Conservation (phyloP, 2,329 filamentous ascomycete species). For the Amesomyces nigricolor region DNA sequence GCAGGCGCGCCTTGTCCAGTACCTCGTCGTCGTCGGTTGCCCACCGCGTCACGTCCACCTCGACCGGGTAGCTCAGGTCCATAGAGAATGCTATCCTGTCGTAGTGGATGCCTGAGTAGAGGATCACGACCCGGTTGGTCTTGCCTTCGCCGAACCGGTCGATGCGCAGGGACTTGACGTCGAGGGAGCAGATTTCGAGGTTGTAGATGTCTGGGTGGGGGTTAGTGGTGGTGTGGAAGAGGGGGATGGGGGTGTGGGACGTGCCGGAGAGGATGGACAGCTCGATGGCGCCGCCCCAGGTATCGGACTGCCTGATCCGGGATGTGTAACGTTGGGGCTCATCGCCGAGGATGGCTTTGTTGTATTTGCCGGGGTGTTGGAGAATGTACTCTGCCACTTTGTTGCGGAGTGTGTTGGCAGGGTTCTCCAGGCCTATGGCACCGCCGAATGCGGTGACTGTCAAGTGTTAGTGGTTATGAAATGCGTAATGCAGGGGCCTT, state of each 20-base stretch:
- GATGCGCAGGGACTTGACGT: slow-evolving; percentile 56
- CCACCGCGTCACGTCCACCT: slow-evolving; percentile 65
- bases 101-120: slow-evolving; percentile 92
- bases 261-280: slow-evolving; percentile 67
- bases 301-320: slow-evolving; percentile 73
- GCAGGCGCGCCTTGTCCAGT: slow-evolving; percentile 59
- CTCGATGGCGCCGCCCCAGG: slow-evolving; percentile 91
- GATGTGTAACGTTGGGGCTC: slow-evolving; percentile 69
- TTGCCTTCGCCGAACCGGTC: slow-evolving; percentile 75
- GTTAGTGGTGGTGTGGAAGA: too few relatives aligned
- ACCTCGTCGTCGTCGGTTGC: slow-evolving; percentile 55
- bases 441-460: slow-evolving; percentile 72
- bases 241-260: too few relatives aligned
- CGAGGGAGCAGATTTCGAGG: slow-evolving; percentile 78
- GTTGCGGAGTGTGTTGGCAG: slow-evolving; percentile 54
- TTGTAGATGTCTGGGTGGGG: slow-evolving; percentile 58
- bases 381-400: slow-evolving; percentile 77
- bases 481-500: too few relatives aligned
- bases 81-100: slow-evolving; percentile 75
- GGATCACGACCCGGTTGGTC: slow-evolving; percentile 65
- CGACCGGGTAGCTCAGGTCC: slow-evolving; percentile 55
- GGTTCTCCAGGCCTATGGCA: slow-evolving; percentile 25
- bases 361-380: slow-evolving; percentile 65
- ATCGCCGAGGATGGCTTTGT: slow-evolving; percentile 68
- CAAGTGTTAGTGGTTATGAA: background rate